Evolutionary conservation across 2,329 filamentous ascomycete species (phyloP).

Genomic region (Claviceps sp.): DNA sequence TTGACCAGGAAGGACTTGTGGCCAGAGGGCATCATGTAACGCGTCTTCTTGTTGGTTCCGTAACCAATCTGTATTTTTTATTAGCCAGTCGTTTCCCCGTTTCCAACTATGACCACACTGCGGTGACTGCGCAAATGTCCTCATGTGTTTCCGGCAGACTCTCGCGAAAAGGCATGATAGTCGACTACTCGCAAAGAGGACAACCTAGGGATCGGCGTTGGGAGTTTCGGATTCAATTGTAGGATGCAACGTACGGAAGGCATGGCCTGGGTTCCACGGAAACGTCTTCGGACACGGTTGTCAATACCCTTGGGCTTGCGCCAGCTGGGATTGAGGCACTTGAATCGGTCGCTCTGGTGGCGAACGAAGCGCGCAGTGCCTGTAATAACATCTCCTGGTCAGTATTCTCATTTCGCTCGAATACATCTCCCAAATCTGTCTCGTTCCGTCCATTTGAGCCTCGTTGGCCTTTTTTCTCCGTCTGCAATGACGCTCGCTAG

Average conservation of each 20-base stretch:
- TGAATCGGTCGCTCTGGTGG: conserved; percentile 97
- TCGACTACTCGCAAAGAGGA: neutral
- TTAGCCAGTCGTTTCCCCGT: conserved; percentile 1
- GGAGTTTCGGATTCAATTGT: neutral
- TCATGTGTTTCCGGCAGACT: neutral
- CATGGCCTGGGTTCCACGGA: conserved; percentile 92
- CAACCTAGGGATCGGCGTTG: neutral
- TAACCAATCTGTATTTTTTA: conserved; percentile 67
- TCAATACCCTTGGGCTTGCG: conserved; percentile 99
- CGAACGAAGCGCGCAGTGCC: conserved; percentile 91
- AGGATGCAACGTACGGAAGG: conserved; percentile 66
- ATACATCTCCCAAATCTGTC: neutral
- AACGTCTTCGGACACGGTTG: conserved; percentile 91
- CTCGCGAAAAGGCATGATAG: neutral
- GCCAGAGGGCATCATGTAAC: conserved; percentile 96
- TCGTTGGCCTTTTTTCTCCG: neutral
- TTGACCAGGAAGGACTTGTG: conserved; percentile 99
- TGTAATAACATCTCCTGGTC: conserved; percentile 29
- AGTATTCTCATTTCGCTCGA: conserved; percentile 16
- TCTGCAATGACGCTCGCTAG: neutral
- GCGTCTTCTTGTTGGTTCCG: conserved; percentile 98
- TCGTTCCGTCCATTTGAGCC: neutral
- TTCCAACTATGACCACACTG: no score
- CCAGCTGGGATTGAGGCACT: conserved; percentile 81
- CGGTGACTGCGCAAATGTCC: neutral